phyloP scores from a whole-genome alignment of 371 early-diverging fungal genomes.

The Phascolomyces articulosus region DNA sequence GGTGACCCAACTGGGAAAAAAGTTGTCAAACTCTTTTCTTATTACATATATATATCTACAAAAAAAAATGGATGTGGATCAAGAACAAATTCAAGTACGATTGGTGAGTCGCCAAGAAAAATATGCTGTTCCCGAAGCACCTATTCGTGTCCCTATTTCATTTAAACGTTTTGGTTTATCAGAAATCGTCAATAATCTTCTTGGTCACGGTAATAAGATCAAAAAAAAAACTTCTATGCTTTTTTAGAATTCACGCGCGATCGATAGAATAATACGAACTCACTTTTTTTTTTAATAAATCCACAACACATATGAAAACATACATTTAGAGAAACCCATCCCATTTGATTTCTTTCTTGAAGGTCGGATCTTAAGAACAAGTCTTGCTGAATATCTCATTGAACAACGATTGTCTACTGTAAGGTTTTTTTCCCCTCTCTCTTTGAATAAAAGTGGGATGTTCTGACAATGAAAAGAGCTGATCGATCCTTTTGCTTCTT shows the following conservation, averaged over 20 bases:
- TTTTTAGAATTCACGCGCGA: not conserved
- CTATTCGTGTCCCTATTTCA: slow-evolving; percentile 84
- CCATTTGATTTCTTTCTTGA: slow-evolving; percentile 94
- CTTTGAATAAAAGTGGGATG: not conserved
- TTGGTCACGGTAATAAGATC: slow-evolving; percentile 63
- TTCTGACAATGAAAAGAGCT: too few relatives aligned
- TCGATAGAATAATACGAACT: too few relatives aligned
- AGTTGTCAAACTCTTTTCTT: not conserved
- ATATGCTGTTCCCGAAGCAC: slow-evolving; percentile 77
- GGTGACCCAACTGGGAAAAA: too few relatives aligned
- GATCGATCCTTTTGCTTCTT: not conserved
- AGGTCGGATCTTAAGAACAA: slow-evolving; percentile 82
- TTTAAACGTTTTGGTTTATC: slow-evolving; percentile 88
- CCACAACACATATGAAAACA: not conserved
- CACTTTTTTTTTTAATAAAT: not conserved
- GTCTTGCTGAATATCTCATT: slow-evolving; percentile 76
- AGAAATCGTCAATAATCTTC: slow-evolving; percentile 89
- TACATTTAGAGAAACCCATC: slow-evolving; percentile 67
- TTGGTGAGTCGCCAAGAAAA: slow-evolving; percentile 77
- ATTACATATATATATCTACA: not conserved
- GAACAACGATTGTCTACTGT: slow-evolving; percentile 75
- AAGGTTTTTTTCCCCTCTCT: slow-evolving; percentile 23
- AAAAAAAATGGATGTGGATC: slow-evolving; percentile 32
- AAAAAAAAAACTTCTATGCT: not conserved
- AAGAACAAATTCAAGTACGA: slow-evolving; percentile 85